Evolutionary conservation across 345 rosid species (phyloP), one percentile per base, ranked within the genome.

Genomic region (Murraya paniculata): DNA sequence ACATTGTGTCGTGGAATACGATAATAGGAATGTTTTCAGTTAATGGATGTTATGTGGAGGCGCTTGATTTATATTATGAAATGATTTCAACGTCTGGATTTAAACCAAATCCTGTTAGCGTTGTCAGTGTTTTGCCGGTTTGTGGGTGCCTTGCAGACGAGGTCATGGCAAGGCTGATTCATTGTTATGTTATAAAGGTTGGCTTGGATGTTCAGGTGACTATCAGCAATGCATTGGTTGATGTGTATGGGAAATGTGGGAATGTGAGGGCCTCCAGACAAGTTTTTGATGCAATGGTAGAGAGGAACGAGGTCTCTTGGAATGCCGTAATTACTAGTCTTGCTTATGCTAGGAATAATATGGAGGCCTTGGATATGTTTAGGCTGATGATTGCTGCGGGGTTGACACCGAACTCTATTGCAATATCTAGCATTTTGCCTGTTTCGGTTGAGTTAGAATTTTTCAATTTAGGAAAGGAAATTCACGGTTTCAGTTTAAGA

Each of bases 171-270:
- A 80, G 67, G 73, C 81, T 80, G 81, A 80, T 89, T 84, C 92
- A 89, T 76, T 81, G 83, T 31, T 81, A 58, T 73, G 75, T 64
- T 59, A 11, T 79, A 56, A 87, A 89, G 78, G 82, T 65, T 70
- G 90, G 92, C 16, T 77, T 87, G 82, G 80, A 82, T 81, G 66
- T 19, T 58, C 80, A 62, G 69, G 83, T 87, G 39, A 80, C 68
- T 11, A 75, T 84, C 22, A 82, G 90, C 36, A 89, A 89, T 79
- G 83, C 90, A 14, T 61, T 89, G 79, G 66, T 89, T 71, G 90
- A 89, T 75, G 86, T 68, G 11, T 87, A 87, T 76, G 92, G 88
- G 56, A 89, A 89, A 78, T 89, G 90, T 74, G 73, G 82, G 76
- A 70, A 75, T 68, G 71, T 57, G 65, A 73, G 80, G 68, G 80